A percentile compares a stretch with the other conserved stretches of the same genome.
phyloP scores from a whole-genome alignment of 2,329 filamentous ascomycete genomes.

The Stachybotrys echinatus region DNA sequence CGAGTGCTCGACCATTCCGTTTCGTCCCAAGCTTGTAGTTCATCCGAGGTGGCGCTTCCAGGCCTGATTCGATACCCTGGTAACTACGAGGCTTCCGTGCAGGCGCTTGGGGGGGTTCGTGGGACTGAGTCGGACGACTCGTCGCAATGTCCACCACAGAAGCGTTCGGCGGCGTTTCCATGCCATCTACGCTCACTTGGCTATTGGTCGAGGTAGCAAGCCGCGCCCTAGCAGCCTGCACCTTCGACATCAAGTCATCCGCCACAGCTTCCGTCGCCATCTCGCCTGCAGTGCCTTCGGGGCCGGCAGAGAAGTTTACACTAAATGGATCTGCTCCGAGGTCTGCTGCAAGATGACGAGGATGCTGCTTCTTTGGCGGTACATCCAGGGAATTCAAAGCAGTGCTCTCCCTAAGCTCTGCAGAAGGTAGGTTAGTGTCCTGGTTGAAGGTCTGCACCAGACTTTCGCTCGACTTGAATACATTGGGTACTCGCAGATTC shows the following conservation, averaged over 20 bases:
- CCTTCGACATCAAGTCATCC: constrained; percentile 52
- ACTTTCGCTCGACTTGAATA: constrained; percentile 69
- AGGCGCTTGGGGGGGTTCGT: constrained; percentile 48
- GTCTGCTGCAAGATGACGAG: constrained; percentile 31
- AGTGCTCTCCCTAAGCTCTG: constrained; percentile 30
- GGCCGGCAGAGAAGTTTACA: constrained; percentile 32
- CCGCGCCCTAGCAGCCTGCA: constrained; percentile 45
- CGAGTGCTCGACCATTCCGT: constrained; percentile 30
- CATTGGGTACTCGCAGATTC: constrained; percentile 73
- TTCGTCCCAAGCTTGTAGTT: constrained; percentile 49
- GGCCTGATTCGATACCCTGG: constrained; percentile 44
- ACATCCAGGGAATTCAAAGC: constrained; percentile 31
- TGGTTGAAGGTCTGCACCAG: constrained; percentile 43
- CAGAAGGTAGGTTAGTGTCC: constrained; percentile 13
- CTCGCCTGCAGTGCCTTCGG: constrained; percentile 36
- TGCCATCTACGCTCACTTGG: constrained; percentile 43
- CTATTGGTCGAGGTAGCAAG: constrained; percentile 31
- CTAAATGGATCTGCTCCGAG: constrained; percentile 47
- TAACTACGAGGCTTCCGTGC: constrained; percentile 48
- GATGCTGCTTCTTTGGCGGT: constrained; percentile 33
- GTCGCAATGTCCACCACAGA: constrained; percentile 13
- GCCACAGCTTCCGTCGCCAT: constrained; percentile 37
- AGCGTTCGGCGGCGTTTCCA: constrained; percentile 53
- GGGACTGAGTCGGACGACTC: constrained; percentile 16
- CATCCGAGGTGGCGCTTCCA: constrained; percentile 60